These are phyloP conservation scores for Wolfiporia cocos DNA, from an alignment of 1,284 basidiomycete genomes.

Conservation along the genomic window DNA sequence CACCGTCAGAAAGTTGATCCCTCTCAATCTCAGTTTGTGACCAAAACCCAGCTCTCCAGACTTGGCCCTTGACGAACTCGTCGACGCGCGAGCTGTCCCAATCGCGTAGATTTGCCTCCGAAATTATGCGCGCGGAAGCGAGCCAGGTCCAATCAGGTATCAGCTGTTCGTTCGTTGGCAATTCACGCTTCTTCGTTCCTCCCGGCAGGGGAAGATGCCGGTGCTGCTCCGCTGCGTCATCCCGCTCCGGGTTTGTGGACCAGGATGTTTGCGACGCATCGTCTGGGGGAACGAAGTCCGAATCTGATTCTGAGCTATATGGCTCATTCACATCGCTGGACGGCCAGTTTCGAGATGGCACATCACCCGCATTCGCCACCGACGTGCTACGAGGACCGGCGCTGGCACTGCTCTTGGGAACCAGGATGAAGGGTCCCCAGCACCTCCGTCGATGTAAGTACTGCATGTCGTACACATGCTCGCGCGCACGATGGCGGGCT, in stretches of 20 bases:
- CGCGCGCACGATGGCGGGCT: slow-evolving; percentile 35
- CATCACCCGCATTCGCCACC: no score
- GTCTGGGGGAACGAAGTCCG: slow-evolving; percentile 7
- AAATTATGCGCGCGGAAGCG: slow-evolving; percentile 21
- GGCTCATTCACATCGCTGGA: no score
- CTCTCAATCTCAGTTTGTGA: no score
- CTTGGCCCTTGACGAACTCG: background rate
- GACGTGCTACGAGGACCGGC: no score
- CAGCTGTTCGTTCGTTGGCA: slow-evolving; percentile 14
- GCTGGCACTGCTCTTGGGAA: no score
- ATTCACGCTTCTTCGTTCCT: slow-evolving; percentile 2
- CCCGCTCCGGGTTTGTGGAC: background rate
- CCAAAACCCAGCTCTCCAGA: slow-evolving; percentile 3
- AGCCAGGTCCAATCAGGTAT: slow-evolving; percentile 23
- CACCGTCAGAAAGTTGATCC: no score
- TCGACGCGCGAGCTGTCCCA: background rate
- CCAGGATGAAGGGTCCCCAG: slow-evolving; percentile 40
- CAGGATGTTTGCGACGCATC: background rate
- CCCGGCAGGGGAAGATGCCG: background rate
- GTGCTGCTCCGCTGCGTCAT: slow-evolving; percentile 1
- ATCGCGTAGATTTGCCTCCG: slow-evolving; percentile 13
- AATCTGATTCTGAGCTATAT: background rate
- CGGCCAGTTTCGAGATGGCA: no score
- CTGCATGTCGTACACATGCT: slow-evolving; percentile 39
- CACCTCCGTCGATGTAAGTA: slow-evolving; percentile 35